A percentile compares a stretch with the other conserved stretches of the same genome.
Evolutionary conservation across 441 rosid genomes (phyloP).

Genomic region (Gossypium laxum): DNA sequence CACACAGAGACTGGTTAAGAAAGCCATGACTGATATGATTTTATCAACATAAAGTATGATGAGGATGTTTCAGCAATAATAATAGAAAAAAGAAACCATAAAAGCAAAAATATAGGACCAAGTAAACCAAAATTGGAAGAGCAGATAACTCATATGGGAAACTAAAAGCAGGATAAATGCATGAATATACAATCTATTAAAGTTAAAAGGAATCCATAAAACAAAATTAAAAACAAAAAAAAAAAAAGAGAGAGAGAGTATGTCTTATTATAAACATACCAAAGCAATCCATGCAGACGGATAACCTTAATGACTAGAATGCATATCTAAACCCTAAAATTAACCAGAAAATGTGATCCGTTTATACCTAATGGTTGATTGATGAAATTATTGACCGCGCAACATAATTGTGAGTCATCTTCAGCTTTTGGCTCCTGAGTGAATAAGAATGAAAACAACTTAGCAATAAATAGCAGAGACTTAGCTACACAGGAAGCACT

Average conservation of each 20-base stretch:
- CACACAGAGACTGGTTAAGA: background rate
- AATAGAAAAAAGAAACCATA: background rate
- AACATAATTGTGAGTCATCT: constrained; percentile 57
- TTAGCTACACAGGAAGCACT: constrained; percentile 5
- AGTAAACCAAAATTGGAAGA: background rate
- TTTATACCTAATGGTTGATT: constrained; percentile 67
- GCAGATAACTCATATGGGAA: background rate
- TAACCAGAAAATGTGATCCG: constrained; percentile 10
- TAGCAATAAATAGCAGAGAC: constrained; percentile 5
- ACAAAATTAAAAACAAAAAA: background rate
- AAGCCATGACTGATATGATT: background rate
- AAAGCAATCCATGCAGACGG: background rate
- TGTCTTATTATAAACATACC: background rate
- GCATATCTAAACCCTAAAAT: background rate
- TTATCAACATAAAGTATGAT: background rate
- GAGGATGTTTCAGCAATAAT: background rate
- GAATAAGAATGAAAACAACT: background rate
- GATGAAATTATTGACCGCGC: constrained; percentile 54
- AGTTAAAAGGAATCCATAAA: background rate
- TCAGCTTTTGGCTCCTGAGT: constrained; percentile 71
- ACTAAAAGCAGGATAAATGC: background rate
- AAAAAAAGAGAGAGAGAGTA: background rate
- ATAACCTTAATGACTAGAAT: background rate
- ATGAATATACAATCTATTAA: background rate
- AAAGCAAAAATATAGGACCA: background rate